A percentile compares a stretch with the other conserved stretches of the same genome.
Evolutionary conservation across 1,139 yeast genomes (phyloP).

Genomic region (Pichia cactophila): DNA sequence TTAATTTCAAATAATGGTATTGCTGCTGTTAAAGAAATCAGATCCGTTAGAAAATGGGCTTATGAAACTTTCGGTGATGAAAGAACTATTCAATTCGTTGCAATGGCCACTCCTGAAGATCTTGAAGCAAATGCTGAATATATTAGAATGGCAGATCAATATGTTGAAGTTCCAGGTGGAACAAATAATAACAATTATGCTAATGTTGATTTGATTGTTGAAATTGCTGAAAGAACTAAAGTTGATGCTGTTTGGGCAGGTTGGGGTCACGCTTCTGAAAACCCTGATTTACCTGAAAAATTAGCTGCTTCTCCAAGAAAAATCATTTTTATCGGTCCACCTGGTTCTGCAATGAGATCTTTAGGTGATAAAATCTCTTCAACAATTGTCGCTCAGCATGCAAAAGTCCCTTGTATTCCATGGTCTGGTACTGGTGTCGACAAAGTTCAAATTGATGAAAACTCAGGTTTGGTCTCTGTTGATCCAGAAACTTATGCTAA

Average conservation of each 20-base stretch:
- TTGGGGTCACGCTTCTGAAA: conserved; percentile 99
- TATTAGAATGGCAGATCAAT: conserved; percentile 98
- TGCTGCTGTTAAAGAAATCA: conserved; percentile 96
- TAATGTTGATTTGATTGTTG: conserved; percentile 93
- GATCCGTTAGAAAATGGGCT: conserved; percentile 97
- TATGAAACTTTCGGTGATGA: conserved; percentile 97
- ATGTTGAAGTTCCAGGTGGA: conserved; percentile 98
- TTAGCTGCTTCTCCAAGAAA: conserved; percentile 85
- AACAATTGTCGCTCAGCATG: conserved; percentile 97
- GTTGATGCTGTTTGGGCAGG: conserved; percentile 99
- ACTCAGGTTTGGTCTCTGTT: conserved; percentile 79
- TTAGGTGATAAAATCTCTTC: conserved; percentile 96
- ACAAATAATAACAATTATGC: conserved; percentile 98
- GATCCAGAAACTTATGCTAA: conserved; percentile 70
- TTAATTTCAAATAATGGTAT: conserved; percentile 97
- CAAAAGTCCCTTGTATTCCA: conserved; percentile 95
- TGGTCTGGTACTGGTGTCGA: conserved; percentile 99
- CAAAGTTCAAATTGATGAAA: conserved; percentile 59
- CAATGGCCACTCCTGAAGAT: conserved; percentile 99
- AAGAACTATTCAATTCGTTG: conserved; percentile 86
- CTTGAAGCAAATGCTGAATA: conserved; percentile 94
- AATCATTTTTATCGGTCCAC: conserved; percentile 93
- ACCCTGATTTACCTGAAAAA: conserved; percentile 88
- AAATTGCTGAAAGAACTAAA: conserved; percentile 90
- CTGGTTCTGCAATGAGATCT: conserved; percentile 99